Evolutionary conservation across 2,329 filamentous ascomycete genomes (phyloP), one percentile per base, ranked within the genome.

Genomic region (Aspergillus glaucus): DNA sequence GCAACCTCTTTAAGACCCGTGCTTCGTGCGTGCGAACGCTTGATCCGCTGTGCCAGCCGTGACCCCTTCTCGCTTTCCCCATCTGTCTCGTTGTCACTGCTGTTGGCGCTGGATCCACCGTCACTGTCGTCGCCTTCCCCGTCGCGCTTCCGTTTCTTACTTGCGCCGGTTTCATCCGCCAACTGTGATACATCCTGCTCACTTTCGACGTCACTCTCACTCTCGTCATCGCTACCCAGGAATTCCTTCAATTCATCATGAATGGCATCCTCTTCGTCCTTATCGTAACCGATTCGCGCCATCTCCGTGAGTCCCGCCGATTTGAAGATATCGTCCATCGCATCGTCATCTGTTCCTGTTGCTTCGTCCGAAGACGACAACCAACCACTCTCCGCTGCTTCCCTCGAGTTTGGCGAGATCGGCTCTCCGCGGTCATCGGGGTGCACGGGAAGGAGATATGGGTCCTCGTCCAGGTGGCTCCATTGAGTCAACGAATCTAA

Each of bases 401-500:
- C 75, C 28, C 74, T 65, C 21, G 60, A 60, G n/a, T 60, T 65
- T 28, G 68, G 66, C 2, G 66, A 68, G 26, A 70, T 65, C 12
- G 67, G 70, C 44, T 71, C 67, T 3, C 70, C 69, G 12, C 80
- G 76, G 57, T 89, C 86, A 15, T 84, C 80, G 0, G 86, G 82
- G 45, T 89, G 84, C 2, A 90, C 78, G n/a, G 85, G 77, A 43
- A 95, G 78, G n/a, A 87, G 74, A 62, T 92, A 95, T 0, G 86
- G 84, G 2, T 77, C 77, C 65, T 96, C 91, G 48, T 93, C 84
- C 9, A 94, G 75, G 49, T 81, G 84, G 54, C 80, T 77, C 93
- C 93, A 98, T 65, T 86, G 85, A 22, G 83, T 86, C 54, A 97
- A 82, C 48, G 85, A 94, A 57, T 91, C 86, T 28, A 85, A 79